Percentiles rank a stretch among this genome's conserved stretches.
Evolutionary conservation across 768 basidiomycete genomes (phyloP).

Genomic region (Favolaschia claudopus): DNA sequence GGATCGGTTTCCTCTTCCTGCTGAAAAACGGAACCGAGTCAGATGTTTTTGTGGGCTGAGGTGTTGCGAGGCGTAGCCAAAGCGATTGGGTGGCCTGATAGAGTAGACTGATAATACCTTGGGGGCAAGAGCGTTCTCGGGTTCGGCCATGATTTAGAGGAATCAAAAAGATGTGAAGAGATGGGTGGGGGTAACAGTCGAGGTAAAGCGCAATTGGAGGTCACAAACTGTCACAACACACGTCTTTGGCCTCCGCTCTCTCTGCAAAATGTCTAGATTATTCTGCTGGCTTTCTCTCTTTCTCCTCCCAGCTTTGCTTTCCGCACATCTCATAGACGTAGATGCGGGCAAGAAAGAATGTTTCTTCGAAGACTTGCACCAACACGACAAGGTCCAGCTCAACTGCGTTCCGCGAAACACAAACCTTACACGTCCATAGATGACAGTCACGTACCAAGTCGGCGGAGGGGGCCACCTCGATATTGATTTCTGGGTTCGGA

Average conservation of each 20-base stretch:
- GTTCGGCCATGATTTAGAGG: conserved; percentile 58
- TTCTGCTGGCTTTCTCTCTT: conserved; percentile 47
- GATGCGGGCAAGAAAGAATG: conserved; percentile 87
- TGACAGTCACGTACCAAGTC: conserved; percentile 99
- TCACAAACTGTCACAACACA: conserved; percentile 3
- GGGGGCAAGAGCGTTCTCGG: conserved; percentile 70
- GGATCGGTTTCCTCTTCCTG: conserved; percentile 85
- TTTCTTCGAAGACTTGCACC: conserved; percentile 94
- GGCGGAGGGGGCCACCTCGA: conserved; percentile 96
- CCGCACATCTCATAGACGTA: conserved; percentile 78
- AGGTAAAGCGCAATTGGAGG: conserved; percentile 16
- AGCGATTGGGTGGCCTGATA: no score
- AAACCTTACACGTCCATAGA: conserved; percentile 55
- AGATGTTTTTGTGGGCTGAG: conserved; percentile 16
- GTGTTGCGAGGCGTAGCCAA: no score
- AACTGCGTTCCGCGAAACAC: not conserved
- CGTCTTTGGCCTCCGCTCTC: not conserved
- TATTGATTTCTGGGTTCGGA: conserved; percentile 92
- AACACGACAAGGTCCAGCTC: conserved; percentile 80
- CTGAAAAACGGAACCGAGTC: conserved; percentile 27
- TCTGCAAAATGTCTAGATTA: conserved; percentile 33
- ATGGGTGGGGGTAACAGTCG: conserved; percentile 11
- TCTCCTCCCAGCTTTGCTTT: conserved; percentile 48
- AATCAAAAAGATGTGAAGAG: conserved; percentile 19
- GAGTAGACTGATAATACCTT: conserved; percentile 59